These are phyloP conservation scores for Yamadazyma mexicana DNA, from an alignment of 1,139 yeast species.

Conservation along the genomic window DNA sequence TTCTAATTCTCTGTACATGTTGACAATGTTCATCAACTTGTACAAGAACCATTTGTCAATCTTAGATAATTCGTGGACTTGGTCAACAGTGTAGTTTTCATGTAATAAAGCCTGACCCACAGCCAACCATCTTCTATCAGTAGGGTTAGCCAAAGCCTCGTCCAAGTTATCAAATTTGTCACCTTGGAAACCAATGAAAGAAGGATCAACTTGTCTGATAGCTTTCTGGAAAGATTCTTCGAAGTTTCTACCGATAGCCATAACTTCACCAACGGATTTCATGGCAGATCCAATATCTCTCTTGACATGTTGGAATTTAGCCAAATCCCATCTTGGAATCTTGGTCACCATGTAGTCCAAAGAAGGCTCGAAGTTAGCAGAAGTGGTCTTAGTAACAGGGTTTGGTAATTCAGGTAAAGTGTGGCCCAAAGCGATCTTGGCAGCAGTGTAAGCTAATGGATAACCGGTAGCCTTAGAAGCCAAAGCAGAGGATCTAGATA, in stretches of 20 bases:
- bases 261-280: constrained; percentile 99
- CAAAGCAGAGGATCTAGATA: constrained; percentile 94
- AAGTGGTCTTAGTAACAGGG: constrained; percentile 94
- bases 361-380: constrained; percentile 96
- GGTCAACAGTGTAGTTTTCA: constrained; percentile 86
- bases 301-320: constrained; percentile 92
- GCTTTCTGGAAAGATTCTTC: constrained; percentile 99
- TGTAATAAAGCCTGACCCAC: constrained; percentile 94
- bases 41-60: constrained; percentile 96
- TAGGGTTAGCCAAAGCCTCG: constrained; percentile 79
- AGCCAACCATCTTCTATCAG: constrained; percentile 98
- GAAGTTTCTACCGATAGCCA: constrained; percentile 97
- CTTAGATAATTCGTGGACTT: constrained; percentile 85
- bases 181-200: constrained; percentile 90
- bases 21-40: constrained; percentile 88
- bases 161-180: constrained; percentile 78
- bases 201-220: constrained; percentile 93
- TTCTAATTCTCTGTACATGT: constrained; percentile 82
- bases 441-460: constrained; percentile 98
- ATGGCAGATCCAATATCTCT: constrained; percentile 92
- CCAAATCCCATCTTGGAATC: constrained; percentile 97
- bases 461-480: constrained; percentile 99
- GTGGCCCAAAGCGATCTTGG: constrained; percentile 92
- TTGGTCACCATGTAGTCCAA: constrained; percentile 95
- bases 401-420: constrained; percentile 94